These are phyloP conservation scores for Elymus sibiricus DNA, from an alignment of 176 grass and related monocot species.

Conservation along the genomic window DNA sequence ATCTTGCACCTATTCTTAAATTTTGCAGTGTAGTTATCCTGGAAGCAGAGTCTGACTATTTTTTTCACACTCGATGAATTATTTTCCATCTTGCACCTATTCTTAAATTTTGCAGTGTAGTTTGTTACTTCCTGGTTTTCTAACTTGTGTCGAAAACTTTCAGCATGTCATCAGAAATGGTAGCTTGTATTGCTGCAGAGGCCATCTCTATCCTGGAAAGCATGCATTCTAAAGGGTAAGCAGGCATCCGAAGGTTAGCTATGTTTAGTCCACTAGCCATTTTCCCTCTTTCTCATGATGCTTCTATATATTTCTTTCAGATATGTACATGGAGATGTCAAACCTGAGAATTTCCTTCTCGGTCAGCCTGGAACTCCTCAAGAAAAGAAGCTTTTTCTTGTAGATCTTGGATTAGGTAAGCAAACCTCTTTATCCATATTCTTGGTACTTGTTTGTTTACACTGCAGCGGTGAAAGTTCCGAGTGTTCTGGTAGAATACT, in stretches of 20 bases:
- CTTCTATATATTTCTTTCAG: constrained; percentile 19
- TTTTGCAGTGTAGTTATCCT: not conserved
- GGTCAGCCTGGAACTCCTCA: constrained; percentile 82
- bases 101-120: not conserved
- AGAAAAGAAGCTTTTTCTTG: constrained; percentile 90
- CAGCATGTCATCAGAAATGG: constrained; percentile 93
- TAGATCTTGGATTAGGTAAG: constrained; percentile 89
- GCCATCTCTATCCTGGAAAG: constrained; percentile 83
- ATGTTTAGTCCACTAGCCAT: not conserved
- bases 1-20: not conserved
- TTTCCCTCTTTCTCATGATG: not conserved
- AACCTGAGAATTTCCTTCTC: constrained; percentile 88
- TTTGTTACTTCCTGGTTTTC: not conserved
- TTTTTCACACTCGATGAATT: not conserved
- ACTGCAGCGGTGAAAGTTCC: not conserved
- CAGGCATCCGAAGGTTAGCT: not conserved
- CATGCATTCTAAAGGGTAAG: constrained; percentile 85
- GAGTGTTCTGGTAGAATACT: not conserved
- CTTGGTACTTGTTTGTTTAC: not conserved
- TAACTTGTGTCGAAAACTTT: constrained; percentile 28
- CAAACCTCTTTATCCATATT: not conserved
- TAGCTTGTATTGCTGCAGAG: constrained; percentile 76
- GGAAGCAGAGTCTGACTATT: not conserved
- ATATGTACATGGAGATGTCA: constrained; percentile 91
- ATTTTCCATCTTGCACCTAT: not conserved